phyloP scores from a whole-genome alignment of 768 basidiomycete species.

The Russula earlei region DNA sequence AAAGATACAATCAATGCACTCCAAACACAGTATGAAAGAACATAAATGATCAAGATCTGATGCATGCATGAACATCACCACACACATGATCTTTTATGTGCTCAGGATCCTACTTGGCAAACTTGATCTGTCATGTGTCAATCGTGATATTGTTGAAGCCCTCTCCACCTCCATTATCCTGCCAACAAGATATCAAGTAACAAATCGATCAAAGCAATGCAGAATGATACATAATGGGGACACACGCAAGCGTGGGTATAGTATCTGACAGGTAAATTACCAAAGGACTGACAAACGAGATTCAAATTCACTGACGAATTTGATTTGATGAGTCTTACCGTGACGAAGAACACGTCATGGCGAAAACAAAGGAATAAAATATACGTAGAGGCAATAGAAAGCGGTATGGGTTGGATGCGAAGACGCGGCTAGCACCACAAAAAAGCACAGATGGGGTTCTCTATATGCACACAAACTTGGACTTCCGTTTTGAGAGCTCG shows the following conservation, averaged over 20 bases:
- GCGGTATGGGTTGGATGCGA: not conserved
- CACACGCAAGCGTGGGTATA: constrained; percentile 15
- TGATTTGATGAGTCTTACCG: not conserved
- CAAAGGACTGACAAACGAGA: not conserved
- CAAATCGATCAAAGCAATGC: not conserved
- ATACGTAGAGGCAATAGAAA: not conserved
- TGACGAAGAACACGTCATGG: not conserved
- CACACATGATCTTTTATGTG: too few species aligned
- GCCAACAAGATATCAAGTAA: constrained; percentile 12
- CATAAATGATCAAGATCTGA: too few species aligned
- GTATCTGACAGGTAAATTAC: constrained; percentile 16
- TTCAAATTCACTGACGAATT: not conserved
- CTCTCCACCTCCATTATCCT: too few species aligned
- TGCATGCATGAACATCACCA: too few species aligned
- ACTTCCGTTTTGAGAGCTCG: constrained; percentile 74
- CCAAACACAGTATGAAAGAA: too few species aligned
- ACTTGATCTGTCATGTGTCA: too few species aligned
- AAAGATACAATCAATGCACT: too few species aligned
- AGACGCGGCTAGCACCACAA: not conserved
- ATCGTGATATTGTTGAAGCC: too few species aligned
- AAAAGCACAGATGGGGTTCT: constrained; percentile 30
- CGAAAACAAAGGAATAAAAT: not conserved
- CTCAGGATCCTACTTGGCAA: too few species aligned
- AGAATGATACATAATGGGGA: constrained; percentile 4
- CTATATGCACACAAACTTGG: constrained; percentile 87